Evolutionary conservation across 805 yeast genomes (phyloP).

Genomic region (Monosporozyma aquatica): DNA sequence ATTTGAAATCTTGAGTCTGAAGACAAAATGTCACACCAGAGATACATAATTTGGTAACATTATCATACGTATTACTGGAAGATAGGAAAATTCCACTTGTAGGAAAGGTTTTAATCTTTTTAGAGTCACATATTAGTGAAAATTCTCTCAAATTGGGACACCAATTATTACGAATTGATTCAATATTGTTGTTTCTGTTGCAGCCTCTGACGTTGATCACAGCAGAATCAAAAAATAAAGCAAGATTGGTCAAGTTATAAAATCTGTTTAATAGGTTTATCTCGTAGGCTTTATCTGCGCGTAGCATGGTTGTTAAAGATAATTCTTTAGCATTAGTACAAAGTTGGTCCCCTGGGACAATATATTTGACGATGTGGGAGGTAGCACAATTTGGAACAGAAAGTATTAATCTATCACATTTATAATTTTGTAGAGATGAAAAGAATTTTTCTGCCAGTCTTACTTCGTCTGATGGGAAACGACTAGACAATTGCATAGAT

Average conservation of each 20-base stretch:
- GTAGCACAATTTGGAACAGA: slow-evolving; percentile 18
- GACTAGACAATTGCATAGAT: slow-evolving; percentile 15
- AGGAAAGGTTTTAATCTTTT: slow-evolving; percentile 15
- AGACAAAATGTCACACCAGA: slow-evolving; percentile 16
- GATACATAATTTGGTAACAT: slow-evolving; percentile 12
- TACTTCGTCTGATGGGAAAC: slow-evolving; percentile 17
- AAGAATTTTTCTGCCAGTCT: slow-evolving; percentile 13
- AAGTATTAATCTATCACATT: slow-evolving; percentile 12
- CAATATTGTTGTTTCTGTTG: slow-evolving; percentile 1
- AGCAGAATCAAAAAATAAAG: slow-evolving; percentile 15
- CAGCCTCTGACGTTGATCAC: slow-evolving; percentile 10
- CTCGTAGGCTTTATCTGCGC: slow-evolving; percentile 19
- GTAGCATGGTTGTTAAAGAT: slow-evolving; percentile 14
- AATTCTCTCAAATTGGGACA: slow-evolving; percentile 13
- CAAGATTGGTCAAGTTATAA: slow-evolving; percentile 15
- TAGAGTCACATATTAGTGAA: slow-evolving; percentile 18
- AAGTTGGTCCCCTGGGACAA: slow-evolving; percentile 8
- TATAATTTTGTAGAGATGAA: slow-evolving; percentile 8
- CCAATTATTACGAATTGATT: slow-evolving; percentile 9
- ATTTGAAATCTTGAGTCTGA: slow-evolving; percentile 9
- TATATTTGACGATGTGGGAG: slow-evolving; percentile 10
- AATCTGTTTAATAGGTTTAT: slow-evolving; percentile 12
- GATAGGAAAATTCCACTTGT: slow-evolving; percentile 9
- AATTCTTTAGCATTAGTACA: slow-evolving; percentile 10
- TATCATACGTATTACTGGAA: slow-evolving; percentile 2